These are phyloP conservation scores for Solanum sejunctum DNA, from an alignment of 257 asterid genomes.

Conservation along the genomic window DNA sequence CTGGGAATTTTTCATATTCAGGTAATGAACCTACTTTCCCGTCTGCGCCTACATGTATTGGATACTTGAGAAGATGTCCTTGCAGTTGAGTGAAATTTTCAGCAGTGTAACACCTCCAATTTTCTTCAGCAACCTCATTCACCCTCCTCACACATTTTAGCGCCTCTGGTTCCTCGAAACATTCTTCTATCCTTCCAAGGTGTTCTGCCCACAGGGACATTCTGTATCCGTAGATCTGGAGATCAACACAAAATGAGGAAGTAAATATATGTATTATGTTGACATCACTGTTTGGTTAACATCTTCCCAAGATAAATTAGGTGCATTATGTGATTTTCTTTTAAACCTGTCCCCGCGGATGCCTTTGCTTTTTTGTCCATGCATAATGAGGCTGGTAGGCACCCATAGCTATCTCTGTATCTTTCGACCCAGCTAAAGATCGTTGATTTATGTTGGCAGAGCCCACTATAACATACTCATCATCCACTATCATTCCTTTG, in stretches of 20 bases:
- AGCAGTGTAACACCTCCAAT: slow-evolving; percentile 46
- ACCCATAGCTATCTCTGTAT: slow-evolving; percentile 94
- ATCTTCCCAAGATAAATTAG: background rate
- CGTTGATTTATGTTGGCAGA: slow-evolving; percentile 91
- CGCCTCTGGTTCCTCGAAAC: slow-evolving; percentile 43
- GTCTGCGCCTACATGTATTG: slow-evolving; percentile 44
- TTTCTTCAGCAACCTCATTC: slow-evolving; percentile 47
- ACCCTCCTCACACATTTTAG: slow-evolving; percentile 58
- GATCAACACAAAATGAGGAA: background rate
- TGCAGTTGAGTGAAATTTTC: slow-evolving; percentile 34
- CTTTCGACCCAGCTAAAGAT: slow-evolving; percentile 89
- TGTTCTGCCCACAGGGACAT: slow-evolving; percentile 91
- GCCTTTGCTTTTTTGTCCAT: slow-evolving; percentile 38
- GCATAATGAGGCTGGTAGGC: slow-evolving; percentile 77
- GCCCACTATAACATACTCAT: slow-evolving; percentile 72
- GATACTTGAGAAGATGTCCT: slow-evolving; percentile 88
- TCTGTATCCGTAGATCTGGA: slow-evolving; percentile 75
- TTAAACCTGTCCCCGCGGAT: slow-evolving; percentile 72
- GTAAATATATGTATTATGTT: background rate
- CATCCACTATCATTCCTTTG: slow-evolving; percentile 92
- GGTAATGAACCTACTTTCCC: slow-evolving; percentile 53
- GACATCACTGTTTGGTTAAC: background rate
- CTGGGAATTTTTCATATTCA: slow-evolving; percentile 67
- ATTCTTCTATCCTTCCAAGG: slow-evolving; percentile 42
- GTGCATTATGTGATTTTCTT: slow-evolving; percentile 4